Evolutionary conservation across 2,329 filamentous ascomycete species (phyloP).

Genomic region (Pyricularia sp.): DNA sequence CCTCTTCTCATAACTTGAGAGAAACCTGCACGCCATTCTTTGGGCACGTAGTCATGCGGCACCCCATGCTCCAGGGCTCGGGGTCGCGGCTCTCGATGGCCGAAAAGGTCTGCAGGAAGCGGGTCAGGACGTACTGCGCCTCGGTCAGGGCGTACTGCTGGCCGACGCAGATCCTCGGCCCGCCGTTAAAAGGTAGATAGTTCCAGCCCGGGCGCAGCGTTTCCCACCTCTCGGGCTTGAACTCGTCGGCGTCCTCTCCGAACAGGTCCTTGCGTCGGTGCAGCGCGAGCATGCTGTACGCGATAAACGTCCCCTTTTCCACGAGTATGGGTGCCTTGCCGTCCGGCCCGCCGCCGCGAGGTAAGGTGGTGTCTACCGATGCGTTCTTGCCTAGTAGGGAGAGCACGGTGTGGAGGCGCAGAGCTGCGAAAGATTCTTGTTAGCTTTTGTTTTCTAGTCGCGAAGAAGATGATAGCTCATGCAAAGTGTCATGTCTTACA

Average conservation of each 20-base stretch:
- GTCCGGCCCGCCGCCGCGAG: constrained; percentile 34
- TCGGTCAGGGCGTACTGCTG: constrained; percentile 33
- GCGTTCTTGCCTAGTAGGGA: constrained; percentile 21
- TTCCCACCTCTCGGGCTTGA: constrained; percentile 8
- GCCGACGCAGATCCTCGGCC: constrained; percentile 39
- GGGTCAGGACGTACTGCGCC: constrained; percentile 25
- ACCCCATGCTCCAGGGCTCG: constrained; percentile 2
- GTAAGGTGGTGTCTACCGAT: constrained; percentile 30
- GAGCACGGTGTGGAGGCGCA: constrained; percentile 30
- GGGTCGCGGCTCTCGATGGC: constrained; percentile 17
- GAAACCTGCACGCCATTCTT: no score
- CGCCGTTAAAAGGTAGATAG: constrained; percentile 33
- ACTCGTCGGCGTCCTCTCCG: constrained; percentile 8
- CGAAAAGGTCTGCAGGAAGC: constrained; percentile 22
- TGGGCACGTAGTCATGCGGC: not conserved
- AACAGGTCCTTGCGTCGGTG: constrained; percentile 13
- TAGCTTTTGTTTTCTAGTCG: constrained; percentile 22
- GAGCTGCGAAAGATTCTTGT: constrained; percentile 10
- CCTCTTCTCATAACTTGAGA: no score
- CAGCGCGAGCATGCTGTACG: constrained; percentile 25
- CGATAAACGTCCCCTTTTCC: constrained; percentile 27
- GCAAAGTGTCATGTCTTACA: constrained; percentile 58
- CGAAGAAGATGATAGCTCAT: constrained; percentile 18
- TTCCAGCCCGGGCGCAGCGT: constrained; percentile 19
- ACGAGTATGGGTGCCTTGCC: constrained; percentile 33